phyloP scores from a whole-genome alignment of 2,329 filamentous ascomycete species.

The Fusarium foetens region DNA sequence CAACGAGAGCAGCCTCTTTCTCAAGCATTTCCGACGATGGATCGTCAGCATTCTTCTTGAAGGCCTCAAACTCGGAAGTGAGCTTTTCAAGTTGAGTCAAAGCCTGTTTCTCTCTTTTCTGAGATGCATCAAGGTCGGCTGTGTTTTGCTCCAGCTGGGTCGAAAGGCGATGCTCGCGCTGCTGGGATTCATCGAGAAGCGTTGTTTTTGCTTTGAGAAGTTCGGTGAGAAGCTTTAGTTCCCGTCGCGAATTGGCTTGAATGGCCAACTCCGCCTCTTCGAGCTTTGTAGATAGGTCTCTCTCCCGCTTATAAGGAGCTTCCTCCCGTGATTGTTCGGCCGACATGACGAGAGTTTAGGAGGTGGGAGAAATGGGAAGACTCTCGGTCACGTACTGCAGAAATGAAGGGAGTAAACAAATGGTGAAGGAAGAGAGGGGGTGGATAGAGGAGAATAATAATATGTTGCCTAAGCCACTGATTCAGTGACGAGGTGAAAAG shows the following conservation, averaged over 20 bases:
- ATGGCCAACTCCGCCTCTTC: constrained; percentile 6
- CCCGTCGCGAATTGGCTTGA: background rate
- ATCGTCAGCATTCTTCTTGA: background rate
- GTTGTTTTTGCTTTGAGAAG: constrained; percentile 7
- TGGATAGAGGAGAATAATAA: background rate
- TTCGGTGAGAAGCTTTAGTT: constrained; percentile 1
- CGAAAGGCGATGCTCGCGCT: constrained; percentile 1
- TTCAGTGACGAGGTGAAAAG: background rate
- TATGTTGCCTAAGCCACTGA: background rate
- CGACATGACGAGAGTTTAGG: background rate
- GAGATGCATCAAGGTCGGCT: background rate
- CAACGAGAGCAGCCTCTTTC: constrained; percentile 1
- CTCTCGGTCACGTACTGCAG: background rate
- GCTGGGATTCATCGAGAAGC: constrained; percentile 7
- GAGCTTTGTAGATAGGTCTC: constrained; percentile 9
- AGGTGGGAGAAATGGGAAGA: background rate
- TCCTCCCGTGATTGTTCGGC: background rate
- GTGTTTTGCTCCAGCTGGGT: background rate
- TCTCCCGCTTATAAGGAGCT: constrained; percentile 4
- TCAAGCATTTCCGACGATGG: background rate
- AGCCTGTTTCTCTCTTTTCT: background rate
- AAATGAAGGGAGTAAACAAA: background rate
- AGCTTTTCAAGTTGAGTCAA: background rate
- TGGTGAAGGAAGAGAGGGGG: background rate
- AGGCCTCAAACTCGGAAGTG: background rate